These are phyloP conservation scores for Curvularia lunata DNA, from an alignment of 2,329 filamentous ascomycete species.

Conservation along the genomic window DNA sequence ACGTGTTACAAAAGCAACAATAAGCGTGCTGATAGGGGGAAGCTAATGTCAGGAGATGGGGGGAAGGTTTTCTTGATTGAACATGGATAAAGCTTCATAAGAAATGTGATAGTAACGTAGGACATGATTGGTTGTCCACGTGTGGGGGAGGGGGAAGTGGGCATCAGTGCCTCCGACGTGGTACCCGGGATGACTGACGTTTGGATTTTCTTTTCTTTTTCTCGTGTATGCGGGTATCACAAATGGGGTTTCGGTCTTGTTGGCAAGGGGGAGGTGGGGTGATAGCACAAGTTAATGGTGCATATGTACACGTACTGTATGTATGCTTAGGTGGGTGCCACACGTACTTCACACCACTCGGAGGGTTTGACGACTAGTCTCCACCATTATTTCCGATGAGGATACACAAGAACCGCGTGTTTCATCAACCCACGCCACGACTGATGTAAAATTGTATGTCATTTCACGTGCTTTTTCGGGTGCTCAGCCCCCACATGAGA, in stretches of 20 bases:
- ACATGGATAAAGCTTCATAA: too few species aligned
- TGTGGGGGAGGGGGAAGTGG: too few species aligned
- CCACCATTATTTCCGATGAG: background rate
- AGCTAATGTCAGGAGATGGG: too few species aligned
- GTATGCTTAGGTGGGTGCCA: background rate
- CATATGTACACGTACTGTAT: background rate
- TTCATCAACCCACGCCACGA: background rate
- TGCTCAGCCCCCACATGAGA: slow-evolving; percentile 5
- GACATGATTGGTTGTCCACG: too few species aligned
- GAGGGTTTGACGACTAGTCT: background rate
- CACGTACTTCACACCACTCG: background rate
- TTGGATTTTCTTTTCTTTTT: background rate
- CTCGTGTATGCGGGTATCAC: background rate
- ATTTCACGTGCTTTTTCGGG: slow-evolving; percentile 1
- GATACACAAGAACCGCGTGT: background rate
- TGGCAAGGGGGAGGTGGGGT: background rate
- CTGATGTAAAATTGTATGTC: slow-evolving; percentile 16
- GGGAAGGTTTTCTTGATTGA: too few species aligned
- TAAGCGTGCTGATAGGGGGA: too few species aligned
- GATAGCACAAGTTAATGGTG: background rate
- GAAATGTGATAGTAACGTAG: background rate
- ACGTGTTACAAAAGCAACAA: too few species aligned
- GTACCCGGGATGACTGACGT: background rate
- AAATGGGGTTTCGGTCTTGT: background rate
- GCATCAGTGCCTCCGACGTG: background rate